Evolutionary conservation across 331 rosid genomes (phyloP).

Genomic region (Acacia pycnantha): DNA sequence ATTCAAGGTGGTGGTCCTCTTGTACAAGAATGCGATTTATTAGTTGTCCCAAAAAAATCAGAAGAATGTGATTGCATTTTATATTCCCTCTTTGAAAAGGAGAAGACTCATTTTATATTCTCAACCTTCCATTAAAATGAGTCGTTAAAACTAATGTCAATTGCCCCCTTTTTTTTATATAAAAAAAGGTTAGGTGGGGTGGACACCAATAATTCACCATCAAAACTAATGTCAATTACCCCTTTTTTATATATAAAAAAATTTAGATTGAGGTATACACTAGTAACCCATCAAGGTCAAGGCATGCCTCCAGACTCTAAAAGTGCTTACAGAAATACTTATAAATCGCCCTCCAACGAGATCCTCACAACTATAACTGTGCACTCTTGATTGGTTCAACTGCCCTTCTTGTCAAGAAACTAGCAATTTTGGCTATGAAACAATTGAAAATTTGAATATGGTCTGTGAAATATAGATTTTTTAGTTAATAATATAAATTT

Average conservation of each 20-base stretch:
- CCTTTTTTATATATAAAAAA: too few species aligned
- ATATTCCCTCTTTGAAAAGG: background rate
- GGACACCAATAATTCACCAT: too few species aligned
- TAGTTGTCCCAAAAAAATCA: background rate
- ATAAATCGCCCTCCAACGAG: too few species aligned
- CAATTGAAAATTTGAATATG: background rate
- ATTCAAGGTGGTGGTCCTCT: conserved; percentile 2
- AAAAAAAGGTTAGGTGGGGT: too few species aligned
- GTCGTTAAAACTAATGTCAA: too few species aligned
- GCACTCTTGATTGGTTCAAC: too few species aligned
- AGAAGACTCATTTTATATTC: background rate
- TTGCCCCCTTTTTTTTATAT: too few species aligned
- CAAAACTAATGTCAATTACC: background rate
- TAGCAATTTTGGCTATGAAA: background rate
- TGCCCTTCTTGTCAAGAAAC: background rate
- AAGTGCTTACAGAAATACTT: too few species aligned
- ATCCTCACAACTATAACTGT: too few species aligned
- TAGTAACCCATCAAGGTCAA: too few species aligned
- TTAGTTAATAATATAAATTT: background rate
- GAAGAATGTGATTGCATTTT: background rate
- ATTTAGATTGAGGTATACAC: too few species aligned
- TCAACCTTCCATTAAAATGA: background rate
- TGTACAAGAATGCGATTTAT: background rate
- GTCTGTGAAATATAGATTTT: background rate
- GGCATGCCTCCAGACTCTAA: too few species aligned